Evolutionary conservation across 805 yeast species (phyloP), one percentile per base, ranked within the genome.

Genomic region (Lipomyces yamanashiensis): DNA sequence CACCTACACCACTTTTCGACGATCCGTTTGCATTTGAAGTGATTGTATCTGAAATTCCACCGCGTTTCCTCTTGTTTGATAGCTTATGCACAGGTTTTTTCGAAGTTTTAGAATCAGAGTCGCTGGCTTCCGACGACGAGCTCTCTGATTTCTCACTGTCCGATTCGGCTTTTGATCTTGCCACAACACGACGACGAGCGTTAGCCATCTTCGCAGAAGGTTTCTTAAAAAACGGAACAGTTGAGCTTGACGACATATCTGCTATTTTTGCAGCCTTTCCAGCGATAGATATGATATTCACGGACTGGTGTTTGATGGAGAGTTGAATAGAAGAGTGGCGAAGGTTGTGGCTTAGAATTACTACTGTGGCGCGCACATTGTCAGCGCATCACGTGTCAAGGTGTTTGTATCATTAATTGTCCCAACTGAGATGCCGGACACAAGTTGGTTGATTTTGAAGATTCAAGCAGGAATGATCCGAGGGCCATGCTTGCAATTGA

Each of bases 31-130:
- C 39, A 37, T 55, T 39, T 13, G 63, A 44, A 36, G 65, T 44
- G 37, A 57, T 64, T 12, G 48, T 55, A 51, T 61, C 67, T n/a
- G 63, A 58, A n/a, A 58, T 44, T 19, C 62, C 59, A 8, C 61
- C 68, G 15, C 33, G 41, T 17, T 37, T 48, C 48, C 67, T 57
- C 36, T 61, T 63, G 12, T 13, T 39, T 12, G 45, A 10, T 8
- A 28, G 9, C 41, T 64, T 65, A 50, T 60, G 43, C 12, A 54
- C 6, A 5, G 49, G 15, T n/a, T 17, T 34, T 12, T 28, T 40
- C 10, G 41, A n/a, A 8, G 45, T 5, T 15, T 45, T 33, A 2
- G 17, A 13, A 15, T 39, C 56, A 7, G 54, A 55, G 47, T 41
- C 45, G 4, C 23, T 56, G 3, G 52, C 10, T 8, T 47, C 51